Base-by-base conservation (phyloP, 768 basidiomycete species). In the Mycena rebaudengoi region DNA sequence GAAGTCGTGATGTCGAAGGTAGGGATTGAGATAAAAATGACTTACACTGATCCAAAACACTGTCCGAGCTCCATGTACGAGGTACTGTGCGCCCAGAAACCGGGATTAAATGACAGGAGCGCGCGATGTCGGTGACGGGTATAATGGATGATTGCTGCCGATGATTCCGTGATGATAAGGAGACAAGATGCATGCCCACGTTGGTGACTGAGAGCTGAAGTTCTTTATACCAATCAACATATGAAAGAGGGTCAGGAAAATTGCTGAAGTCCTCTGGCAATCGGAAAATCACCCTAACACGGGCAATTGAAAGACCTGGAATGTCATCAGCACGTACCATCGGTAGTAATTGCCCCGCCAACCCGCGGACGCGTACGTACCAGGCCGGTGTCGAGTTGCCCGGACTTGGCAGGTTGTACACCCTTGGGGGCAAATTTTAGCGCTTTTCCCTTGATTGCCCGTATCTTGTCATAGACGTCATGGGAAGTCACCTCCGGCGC, bases 91-190 rank as follows among this genome's bases (percentile, higher is more conserved):
- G n/a, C 1, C 68, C 62, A 70, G 61, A 72, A 8, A 59, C 46
- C 0, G 76, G 74, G 16, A 76, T 64, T 1, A 79, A 62, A 60
- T 79, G 77, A 49, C 75, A 76, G 13, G 71, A 70, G 14, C 70
- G 67, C 3, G 69, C 21, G 23, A 79, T 73, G 8, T 71, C 28
- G 7, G 64, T 70, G 5, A 72, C 26, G 0, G 69, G 63, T 8
- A 78, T 69, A 13, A 79, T 60, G 0, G 66, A 66, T 11, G 70
- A 69, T 23, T 60, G 44, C 28, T 45, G 62, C 1, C 39, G 37
- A 32, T 63, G 56, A 6, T 62, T 61, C 11, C 49, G 67, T 8
- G 66, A 54, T 1, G 69, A 73, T 2, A 60, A 57, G 8, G 59
- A 64, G 16, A 71, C 64, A 13, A 65, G 29, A 43, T 66, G 67